Base-by-base conservation (phyloP, 345 rosid genomes). In the Linum usitatissimum region DNA sequence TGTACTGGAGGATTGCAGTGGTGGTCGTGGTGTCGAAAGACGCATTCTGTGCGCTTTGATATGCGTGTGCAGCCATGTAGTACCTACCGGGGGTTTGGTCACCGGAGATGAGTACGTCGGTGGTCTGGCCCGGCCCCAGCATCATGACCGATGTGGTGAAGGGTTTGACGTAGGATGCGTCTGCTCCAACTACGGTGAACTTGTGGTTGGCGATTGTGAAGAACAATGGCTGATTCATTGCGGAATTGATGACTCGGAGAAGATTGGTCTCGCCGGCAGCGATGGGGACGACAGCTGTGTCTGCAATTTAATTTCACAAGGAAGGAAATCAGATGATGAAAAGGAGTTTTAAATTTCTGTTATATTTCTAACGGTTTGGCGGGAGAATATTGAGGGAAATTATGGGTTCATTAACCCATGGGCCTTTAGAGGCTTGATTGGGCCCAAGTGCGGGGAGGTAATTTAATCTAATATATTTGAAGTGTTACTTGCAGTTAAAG, bases 121-220 rank as follows among this genome's bases (percentile, higher is more conserved):
- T 68, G 59, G 76, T 73, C 13, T 73, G 72, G 30, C 76, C 72
- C 0, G 76, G 76, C 9, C 72, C 72, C 2, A 73, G 62, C 72
- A 73, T 73, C 3, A 73, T 57, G 63, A 68, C 72, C 3, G 55
- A 19, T 3, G 72, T 73, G 53, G 72, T 68, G 69, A 73, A 68
- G 3, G 76, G 76, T 39, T 68, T 73, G 39, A 49, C 19, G 45
- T 73, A 73, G 19, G 69, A 60, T 6, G 69, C 72, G 51, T 73
- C 76, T 13, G 76, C 72, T 2, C 76, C 69, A 19, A 73, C 76
- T 2, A 73, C 72, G 23, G 69, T 73, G 48, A 73, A 61, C 21
- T 55, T 64, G 55, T 72, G 76, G 45, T 72, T 72, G 18, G 76
- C 76, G 1, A 72, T 30, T 8, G 68, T 68, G 66, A 73, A 68